Evolutionary conservation across 179 eudicot species (phyloP).

Genomic region (Actinidia chinensis): DNA sequence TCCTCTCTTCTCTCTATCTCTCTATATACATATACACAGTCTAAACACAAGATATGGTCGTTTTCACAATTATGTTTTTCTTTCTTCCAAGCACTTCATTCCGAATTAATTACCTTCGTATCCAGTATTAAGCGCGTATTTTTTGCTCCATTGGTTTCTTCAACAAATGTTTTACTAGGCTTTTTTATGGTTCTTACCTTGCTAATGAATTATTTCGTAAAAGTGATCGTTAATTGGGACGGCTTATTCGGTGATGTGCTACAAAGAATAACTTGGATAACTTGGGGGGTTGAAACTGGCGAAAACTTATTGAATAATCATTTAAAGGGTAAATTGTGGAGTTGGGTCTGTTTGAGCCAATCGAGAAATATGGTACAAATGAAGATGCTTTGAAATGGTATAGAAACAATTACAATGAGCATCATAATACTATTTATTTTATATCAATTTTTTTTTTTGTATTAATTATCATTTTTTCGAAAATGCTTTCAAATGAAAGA

Average conservation of each 20-base stretch:
- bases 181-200: too few relatives aligned
- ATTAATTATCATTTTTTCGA: neutral
- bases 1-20: too few relatives aligned
- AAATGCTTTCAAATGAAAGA: conserved; percentile 32
- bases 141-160: too few relatives aligned
- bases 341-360: neutral
- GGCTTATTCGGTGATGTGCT: conserved; percentile 16
- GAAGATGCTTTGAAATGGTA: conserved; percentile 18
- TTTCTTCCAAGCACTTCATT: conserved; percentile 33
- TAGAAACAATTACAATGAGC: neutral
- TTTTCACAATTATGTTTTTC: conserved; percentile 26
- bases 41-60: conserved; percentile 40
- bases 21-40: too few relatives aligned
- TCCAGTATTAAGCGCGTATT: conserved; percentile 22
- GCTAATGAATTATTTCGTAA: neutral
- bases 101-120: conserved; percentile 32
- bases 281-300: conserved; percentile 8
- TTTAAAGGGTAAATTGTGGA: conserved; percentile 14
- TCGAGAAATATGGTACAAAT: neutral
- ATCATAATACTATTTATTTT: too few relatives aligned
- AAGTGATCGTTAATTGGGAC: neutral
- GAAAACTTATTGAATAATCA: conserved; percentile 9
- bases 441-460: neutral
- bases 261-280: conserved; percentile 10
- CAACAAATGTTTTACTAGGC: too few relatives aligned